A percentile compares a stretch with the other conserved stretches of the same genome.
Evolutionary conservation across 345 rosid species (phyloP).

Genomic region (Mallotus nudiflorus): DNA sequence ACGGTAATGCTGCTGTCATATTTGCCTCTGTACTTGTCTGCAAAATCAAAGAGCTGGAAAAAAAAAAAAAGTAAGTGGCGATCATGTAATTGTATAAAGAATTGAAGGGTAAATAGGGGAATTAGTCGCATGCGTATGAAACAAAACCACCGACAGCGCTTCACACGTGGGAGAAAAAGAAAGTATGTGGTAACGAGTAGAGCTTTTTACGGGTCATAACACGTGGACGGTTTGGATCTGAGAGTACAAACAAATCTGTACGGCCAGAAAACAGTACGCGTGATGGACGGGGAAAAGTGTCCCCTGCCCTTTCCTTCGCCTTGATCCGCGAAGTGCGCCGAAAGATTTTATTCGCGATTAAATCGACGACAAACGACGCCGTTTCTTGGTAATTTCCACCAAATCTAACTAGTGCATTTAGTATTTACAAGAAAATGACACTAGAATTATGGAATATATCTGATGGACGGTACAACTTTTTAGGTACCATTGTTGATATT

Average conservation of each 20-base stretch:
- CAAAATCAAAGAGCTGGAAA: constrained; percentile 82
- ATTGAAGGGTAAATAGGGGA: constrained; percentile 12
- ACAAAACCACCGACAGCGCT: constrained; percentile 33
- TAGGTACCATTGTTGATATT: too few relatives aligned
- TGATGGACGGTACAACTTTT: too few relatives aligned
- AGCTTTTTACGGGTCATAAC: not conserved
- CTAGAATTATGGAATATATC: too few relatives aligned
- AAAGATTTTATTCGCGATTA: constrained; percentile 6
- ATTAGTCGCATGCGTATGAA: not conserved
- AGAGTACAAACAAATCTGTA: constrained; percentile 30
- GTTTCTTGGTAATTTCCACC: not conserved
- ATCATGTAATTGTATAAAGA: constrained; percentile 7
- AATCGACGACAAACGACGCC: not conserved
- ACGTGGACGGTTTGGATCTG: constrained; percentile 49
- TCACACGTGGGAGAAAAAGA: constrained; percentile 30
- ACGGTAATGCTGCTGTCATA: constrained; percentile 87
- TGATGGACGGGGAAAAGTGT: constrained; percentile 33
- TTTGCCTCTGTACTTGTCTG: constrained; percentile 96
- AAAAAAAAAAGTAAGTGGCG: constrained; percentile 9
- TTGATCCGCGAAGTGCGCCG: constrained; percentile 46
- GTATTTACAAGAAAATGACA: too few relatives aligned
- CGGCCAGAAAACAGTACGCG: constrained; percentile 39
- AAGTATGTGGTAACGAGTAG: not conserved
- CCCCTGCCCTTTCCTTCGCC: not conserved
- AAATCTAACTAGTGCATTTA: too few relatives aligned